Percentiles rank a stretch among this genome's conserved stretches.
These are phyloP conservation scores for Skeletonema costatum DNA, from an alignment of 108 stramenopile genomes.

Conservation along the genomic window DNA sequence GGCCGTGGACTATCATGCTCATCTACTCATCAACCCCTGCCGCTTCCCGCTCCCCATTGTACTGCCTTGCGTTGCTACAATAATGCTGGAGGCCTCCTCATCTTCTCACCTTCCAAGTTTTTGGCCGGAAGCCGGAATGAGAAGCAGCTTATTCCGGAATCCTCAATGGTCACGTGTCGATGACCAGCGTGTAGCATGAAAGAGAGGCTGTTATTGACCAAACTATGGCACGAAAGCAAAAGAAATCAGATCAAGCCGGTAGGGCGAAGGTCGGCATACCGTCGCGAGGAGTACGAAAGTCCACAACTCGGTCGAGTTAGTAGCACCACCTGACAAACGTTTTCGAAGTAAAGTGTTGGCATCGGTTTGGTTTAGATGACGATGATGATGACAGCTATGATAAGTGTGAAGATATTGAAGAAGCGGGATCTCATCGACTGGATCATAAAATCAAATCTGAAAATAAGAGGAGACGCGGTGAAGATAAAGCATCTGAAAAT, in stretches of 20 bases:
- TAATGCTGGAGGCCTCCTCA: no score
- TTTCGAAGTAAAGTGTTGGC: conserved; percentile 16
- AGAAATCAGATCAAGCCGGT: background rate
- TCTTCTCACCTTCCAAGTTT: no score
- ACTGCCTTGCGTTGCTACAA: no score
- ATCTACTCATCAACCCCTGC: no score
- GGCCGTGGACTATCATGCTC: no score
- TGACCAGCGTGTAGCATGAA: no score
- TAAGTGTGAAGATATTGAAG: conserved; percentile 1
- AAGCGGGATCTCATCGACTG: background rate
- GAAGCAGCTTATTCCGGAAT: no score
- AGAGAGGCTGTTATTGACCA: no score
- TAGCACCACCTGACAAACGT: background rate
- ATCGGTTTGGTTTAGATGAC: conserved; percentile 17
- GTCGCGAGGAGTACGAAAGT: background rate
- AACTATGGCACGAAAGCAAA: background rate
- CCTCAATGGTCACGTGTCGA: no score
- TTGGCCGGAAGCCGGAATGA: no score
- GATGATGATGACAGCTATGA: background rate
- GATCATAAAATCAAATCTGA: background rate
- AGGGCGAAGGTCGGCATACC: background rate
- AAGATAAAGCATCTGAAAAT: background rate
- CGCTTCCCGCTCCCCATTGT: no score
- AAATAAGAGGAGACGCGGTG: background rate
- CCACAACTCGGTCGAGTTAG: background rate